Evolutionary conservation across 2,329 filamentous ascomycete species (phyloP).

Genomic region (Ascocoryne sarcoides): DNA sequence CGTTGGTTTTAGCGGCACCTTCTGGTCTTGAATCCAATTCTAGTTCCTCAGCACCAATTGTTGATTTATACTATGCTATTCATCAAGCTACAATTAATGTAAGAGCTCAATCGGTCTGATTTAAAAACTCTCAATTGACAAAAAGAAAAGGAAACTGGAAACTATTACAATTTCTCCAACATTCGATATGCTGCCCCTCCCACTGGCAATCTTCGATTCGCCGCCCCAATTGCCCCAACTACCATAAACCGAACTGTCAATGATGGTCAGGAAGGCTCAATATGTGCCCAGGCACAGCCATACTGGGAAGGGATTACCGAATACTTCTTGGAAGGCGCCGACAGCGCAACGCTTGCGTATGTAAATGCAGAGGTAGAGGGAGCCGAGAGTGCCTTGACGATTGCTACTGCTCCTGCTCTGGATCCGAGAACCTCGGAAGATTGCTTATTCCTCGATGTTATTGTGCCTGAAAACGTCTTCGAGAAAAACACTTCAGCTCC

Average conservation of each 20-base stretch:
- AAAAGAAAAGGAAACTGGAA: conserved; percentile 16
- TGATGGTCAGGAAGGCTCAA: conserved; percentile 14
- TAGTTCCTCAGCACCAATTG: conserved; percentile 24
- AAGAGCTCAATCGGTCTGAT: neutral
- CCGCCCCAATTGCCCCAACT: conserved; percentile 30
- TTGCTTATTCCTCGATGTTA: conserved; percentile 40
- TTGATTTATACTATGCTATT: conserved; percentile 27
- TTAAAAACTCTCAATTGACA: neutral
- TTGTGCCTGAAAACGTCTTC: conserved; percentile 34
- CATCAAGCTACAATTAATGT: conserved; percentile 26
- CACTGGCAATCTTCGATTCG: conserved; percentile 35
- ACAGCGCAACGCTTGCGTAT: conserved; percentile 4
- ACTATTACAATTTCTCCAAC: conserved; percentile 34
- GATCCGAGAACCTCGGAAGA: conserved; percentile 30
- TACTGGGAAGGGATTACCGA: conserved; percentile 20
- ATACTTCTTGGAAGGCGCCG: conserved; percentile 9
- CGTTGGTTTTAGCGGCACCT: neutral
- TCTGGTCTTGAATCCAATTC: no score
- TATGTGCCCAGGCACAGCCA: conserved; percentile 18
- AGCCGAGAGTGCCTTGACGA: conserved; percentile 3
- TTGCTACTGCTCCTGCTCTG: neutral
- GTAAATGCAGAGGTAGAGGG: conserved; percentile 3
- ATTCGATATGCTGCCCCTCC: conserved; percentile 39
- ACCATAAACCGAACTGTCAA: conserved; percentile 27
- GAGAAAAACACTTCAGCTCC: conserved; percentile 26